These are phyloP conservation scores for Arachis stenosperma DNA, from an alignment of 306 rosid species.

Conservation along the genomic window DNA sequence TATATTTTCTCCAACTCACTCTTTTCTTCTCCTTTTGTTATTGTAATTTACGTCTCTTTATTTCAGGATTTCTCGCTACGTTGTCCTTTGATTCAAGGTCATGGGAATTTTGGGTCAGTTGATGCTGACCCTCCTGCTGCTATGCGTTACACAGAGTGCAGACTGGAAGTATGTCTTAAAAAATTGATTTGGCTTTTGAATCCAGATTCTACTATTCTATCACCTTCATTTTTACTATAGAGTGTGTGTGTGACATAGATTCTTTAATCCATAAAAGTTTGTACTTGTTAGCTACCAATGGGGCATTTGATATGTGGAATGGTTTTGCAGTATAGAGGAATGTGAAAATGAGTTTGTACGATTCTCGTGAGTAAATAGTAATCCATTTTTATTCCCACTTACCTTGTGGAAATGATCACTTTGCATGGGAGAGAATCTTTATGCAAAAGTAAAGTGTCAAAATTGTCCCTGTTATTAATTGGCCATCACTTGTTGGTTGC, in stretches of 20 bases:
- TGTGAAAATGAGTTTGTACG: too few species aligned
- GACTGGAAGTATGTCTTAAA: slow-evolving; percentile 72
- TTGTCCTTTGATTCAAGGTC: slow-evolving; percentile 88
- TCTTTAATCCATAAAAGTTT: slow-evolving; percentile 30
- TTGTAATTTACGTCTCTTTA: slow-evolving; percentile 15
- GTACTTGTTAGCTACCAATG: not conserved
- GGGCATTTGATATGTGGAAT: too few species aligned
- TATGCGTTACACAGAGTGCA: slow-evolving; percentile 99
- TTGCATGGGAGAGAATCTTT: too few species aligned
- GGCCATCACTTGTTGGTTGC: too few species aligned
- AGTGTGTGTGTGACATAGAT: slow-evolving; percentile 8
- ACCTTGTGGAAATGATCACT: too few species aligned
- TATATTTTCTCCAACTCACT: slow-evolving; percentile 2
- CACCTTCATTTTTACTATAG: slow-evolving; percentile 27
- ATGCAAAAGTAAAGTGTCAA: too few species aligned
- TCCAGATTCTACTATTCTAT: slow-evolving; percentile 18
- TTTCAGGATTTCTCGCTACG: slow-evolving; percentile 89
- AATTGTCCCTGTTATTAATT: too few species aligned
- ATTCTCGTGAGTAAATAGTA: too few species aligned
- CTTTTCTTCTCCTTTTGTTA: slow-evolving; percentile 5
- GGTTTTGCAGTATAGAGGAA: too few species aligned
- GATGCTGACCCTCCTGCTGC: slow-evolving; percentile 99
- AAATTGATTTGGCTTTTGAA: slow-evolving; percentile 12
- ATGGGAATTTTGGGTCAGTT: slow-evolving; percentile 96
- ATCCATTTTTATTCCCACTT: too few species aligned